Base-by-base conservation (phyloP, 1,139 yeast genomes). In the Chernovozyma aurita region DNA sequence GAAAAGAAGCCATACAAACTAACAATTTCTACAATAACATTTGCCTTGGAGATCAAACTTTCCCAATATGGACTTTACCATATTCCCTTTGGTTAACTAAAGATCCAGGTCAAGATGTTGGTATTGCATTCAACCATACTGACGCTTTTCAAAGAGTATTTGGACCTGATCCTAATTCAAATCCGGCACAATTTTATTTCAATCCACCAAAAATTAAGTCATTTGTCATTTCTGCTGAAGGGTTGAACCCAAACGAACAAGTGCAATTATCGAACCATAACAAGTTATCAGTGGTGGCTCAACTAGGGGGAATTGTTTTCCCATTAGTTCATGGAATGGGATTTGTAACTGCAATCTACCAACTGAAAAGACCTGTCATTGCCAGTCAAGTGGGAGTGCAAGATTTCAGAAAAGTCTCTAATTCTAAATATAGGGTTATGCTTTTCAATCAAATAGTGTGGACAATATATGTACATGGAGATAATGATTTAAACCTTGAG, bases 321-420 rank as follows among this genome's bases (percentile, higher is more conserved):
- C 74, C 74, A 1, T 50, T 69, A 35, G 65, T 57, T 15, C 68
- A 65, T 25, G 94, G 94, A 13, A 80, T 80, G 84, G 90, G 90
- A 0, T 76, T 81, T 41, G 60, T 80, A 12, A 76, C 86, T 4
- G 81, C 84, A 2, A 63, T 79, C 3, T 83, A 82, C 38, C 69
- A 69, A 41, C 59, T 81, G 27, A 30, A 13, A 13, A 65, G 65
- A 6, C 83, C 88, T 1, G 61, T 69, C 18, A 53, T 83, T 30
- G 68, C 70, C 3, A 78, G 86, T 21, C 76, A 77, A 32, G 84
- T 81, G 27, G 94, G 92, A 0, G 65, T 83, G 47, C 74, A 74
- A 50, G 54, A 63, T n/a, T 61, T 77, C 26, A 43, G 48, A 36
- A 43, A 49, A 5, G 43, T 48, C 3, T 51, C 51, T 11, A 33